These are phyloP conservation scores for Trichoderma koningiopsis DNA, from an alignment of 2,329 filamentous ascomycete genomes.

Conservation along the genomic window DNA sequence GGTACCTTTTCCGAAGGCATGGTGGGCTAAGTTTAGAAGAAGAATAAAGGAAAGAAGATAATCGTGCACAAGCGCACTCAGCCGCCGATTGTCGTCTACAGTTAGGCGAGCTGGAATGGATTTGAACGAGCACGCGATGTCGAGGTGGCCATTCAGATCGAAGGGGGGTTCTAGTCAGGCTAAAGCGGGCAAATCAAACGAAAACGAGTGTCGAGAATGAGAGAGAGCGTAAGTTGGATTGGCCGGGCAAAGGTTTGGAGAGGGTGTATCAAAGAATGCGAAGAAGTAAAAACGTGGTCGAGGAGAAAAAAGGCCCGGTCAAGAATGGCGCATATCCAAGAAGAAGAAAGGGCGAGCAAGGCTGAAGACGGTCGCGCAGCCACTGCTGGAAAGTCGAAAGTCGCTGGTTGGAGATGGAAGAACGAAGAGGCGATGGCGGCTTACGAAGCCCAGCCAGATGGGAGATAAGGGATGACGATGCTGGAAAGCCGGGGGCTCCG, in stretches of 20 bases:
- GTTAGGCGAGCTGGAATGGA: not conserved
- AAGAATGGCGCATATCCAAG: slow-evolving; percentile 10
- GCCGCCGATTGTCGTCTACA: slow-evolving; percentile 8
- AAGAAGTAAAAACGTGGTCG: not conserved
- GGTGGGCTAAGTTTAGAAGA: slow-evolving; percentile 31
- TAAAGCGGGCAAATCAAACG: not conserved
- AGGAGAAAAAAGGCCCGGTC: not conserved
- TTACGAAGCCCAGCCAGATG: slow-evolving; percentile 15
- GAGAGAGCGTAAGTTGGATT: not conserved
- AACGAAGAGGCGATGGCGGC: slow-evolving; percentile 8
- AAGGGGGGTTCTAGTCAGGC: not conserved
- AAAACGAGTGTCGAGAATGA: slow-evolving; percentile 24
- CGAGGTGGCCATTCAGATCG: slow-evolving; percentile 25
- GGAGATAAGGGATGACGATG: slow-evolving; percentile 25
- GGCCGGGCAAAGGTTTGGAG: not conserved
- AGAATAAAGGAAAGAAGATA: not conserved
- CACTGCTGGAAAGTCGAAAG: not conserved
- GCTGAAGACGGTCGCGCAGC: slow-evolving; percentile 1
- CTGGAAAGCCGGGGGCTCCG: slow-evolving; percentile 20
- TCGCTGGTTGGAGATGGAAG: not conserved
- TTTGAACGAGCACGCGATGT: slow-evolving; percentile 15
- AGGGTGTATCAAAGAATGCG: not conserved
- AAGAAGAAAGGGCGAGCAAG: slow-evolving; percentile 1
- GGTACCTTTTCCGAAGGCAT: slow-evolving; percentile 44
- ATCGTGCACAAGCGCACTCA: slow-evolving; percentile 6